Base-by-base conservation (phyloP, 441 rosid species). In the Rhodomyrtus psidioides region DNA sequence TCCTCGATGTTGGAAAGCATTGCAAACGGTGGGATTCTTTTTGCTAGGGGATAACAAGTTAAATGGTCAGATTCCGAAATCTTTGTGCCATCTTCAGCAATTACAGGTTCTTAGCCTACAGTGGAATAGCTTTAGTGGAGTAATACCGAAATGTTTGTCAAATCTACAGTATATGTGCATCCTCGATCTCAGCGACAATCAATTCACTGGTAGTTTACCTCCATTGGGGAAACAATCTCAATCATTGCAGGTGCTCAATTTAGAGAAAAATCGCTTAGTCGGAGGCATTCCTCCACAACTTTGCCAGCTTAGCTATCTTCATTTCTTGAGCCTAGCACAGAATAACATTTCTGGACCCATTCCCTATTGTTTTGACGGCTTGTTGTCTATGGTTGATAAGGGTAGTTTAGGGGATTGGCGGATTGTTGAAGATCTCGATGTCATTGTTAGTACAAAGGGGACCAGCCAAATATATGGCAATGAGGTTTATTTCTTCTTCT, bases 291-390 rank as follows among this genome's bases (percentile, higher is more conserved):
- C 90, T 13, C 65, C 83, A 16, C 76, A 83, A 19, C 46, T 55
- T 51, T 93, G 93, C 79, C 87, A 49, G 82, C 88, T 89, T 34
- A 85, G 59, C 0, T 86, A 91, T 84, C 88, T 92, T 53, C 91
- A 86, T 76, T 86, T 93, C 76, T 83, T 92, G 16, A 90, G 91
- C 84, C 91, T 93, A 86, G 90, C 93, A 6, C 85, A 85, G 7
- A 92, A 94, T 85, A 82, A 88, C 23, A 62, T 90, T 79, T 87
- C 91, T 79, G 95, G 95, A 24, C 51, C 86, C 17, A 86, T 95
- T 70, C 95, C 95, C 8, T 89, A 81, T 79, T 94, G 95, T 70
- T 55, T 95, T 26, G 87, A 88, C 26, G 91, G 92, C 55, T 90
- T 95, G 53, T 59, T 59, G 39, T 27, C 21, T 15, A 59, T 59